phyloP scores from a whole-genome alignment of 1,284 basidiomycete genomes.

The Sutorius eximius region DNA sequence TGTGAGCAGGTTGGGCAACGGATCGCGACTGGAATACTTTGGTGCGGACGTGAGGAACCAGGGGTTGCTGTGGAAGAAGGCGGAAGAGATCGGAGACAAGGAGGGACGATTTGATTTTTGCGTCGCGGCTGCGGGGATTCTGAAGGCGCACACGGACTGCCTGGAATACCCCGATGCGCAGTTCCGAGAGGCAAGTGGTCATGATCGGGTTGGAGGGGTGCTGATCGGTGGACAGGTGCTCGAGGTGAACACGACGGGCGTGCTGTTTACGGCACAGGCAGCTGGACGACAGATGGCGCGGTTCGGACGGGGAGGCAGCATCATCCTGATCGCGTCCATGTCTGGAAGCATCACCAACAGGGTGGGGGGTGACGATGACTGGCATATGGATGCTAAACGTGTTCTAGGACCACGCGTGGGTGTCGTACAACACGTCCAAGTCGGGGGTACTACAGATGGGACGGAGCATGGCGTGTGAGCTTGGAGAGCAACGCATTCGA shows the following conservation, averaged over 20 bases:
- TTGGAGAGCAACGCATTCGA: slow-evolving; percentile 67
- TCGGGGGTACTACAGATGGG: slow-evolving; percentile 81
- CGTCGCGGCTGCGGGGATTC: slow-evolving; percentile 76
- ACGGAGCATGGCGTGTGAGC: slow-evolving; percentile 82
- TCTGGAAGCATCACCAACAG: slow-evolving; percentile 82
- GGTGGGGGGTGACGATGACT: slow-evolving; percentile 39
- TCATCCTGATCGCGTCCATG: slow-evolving; percentile 82
- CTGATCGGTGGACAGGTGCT: slow-evolving; percentile 50
- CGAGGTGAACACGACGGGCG: slow-evolving; percentile 76
- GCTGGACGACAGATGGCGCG: slow-evolving; percentile 75
- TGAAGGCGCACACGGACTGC: slow-evolving; percentile 61
- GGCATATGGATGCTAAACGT: slow-evolving; percentile 2
- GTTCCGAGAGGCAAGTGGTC: slow-evolving; percentile 59
- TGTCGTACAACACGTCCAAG: slow-evolving; percentile 81
- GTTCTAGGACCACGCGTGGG: slow-evolving; percentile 67
- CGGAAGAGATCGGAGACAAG: slow-evolving; percentile 58
- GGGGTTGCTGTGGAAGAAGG: slow-evolving; percentile 52
- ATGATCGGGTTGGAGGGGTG: not conserved
- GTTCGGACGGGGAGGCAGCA: slow-evolving; percentile 73
- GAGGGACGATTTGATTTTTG: slow-evolving; percentile 72
- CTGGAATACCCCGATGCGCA: slow-evolving; percentile 69
- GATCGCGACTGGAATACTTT: slow-evolving; percentile 63
- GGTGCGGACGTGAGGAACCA: slow-evolving; percentile 66
- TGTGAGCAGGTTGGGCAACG: slow-evolving; percentile 47
- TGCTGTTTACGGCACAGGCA: slow-evolving; percentile 76